Base-by-base conservation (phyloP, 1,284 basidiomycete species). In the Ustilago cynodontis region DNA sequence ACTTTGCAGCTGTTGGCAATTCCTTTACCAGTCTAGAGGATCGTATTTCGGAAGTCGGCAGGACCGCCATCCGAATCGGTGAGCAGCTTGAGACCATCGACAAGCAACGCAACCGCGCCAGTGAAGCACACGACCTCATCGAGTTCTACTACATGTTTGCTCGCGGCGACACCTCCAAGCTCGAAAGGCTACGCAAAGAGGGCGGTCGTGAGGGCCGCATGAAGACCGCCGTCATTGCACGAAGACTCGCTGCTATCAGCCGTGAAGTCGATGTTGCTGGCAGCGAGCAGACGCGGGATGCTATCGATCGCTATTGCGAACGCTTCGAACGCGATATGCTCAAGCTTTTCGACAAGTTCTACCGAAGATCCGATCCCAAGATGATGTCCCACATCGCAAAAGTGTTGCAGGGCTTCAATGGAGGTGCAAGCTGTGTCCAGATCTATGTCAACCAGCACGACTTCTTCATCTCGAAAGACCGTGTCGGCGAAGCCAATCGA, bases 331-430 rank as follows among this genome's bases (percentile, higher is more conserved):
- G 97, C 87, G 96, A 99, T 85, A 96, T 98, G 91, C 90, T 99
- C 62, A 92, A 93, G 83, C 88, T 98, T 51, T 99, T 99, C 83
- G 97, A 99, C 86, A 84, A 85, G 39, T 84, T 84, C 83, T 98
- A 98, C 87, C 90, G 95, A 59, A 93, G 94, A 84, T 95, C 95
- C 35, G 97, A 99, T 84, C 97, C 97, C 0, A 95, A 95, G 87
- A 94, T 97, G 92, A 99, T 99, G 97, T 94, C 94, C 87, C 97
- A 99, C 85, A 98, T 96, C 83, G 96, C 97, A 1, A 93, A 95
- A 87, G 97, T 95, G 2, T 88, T 99, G 4, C 90, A 98, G 50
- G 96, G 98, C 84, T 99, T 99, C 88, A 99, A 99, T 81, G 97
- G 97, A 3, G 97, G 97, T 11, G 90, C 92, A 41, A 95, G 94